Evolutionary conservation across 2,329 filamentous ascomycete genomes (phyloP), one percentile per base, ranked within the genome.

Genomic region (Pseudogymnoascus sp.): DNA sequence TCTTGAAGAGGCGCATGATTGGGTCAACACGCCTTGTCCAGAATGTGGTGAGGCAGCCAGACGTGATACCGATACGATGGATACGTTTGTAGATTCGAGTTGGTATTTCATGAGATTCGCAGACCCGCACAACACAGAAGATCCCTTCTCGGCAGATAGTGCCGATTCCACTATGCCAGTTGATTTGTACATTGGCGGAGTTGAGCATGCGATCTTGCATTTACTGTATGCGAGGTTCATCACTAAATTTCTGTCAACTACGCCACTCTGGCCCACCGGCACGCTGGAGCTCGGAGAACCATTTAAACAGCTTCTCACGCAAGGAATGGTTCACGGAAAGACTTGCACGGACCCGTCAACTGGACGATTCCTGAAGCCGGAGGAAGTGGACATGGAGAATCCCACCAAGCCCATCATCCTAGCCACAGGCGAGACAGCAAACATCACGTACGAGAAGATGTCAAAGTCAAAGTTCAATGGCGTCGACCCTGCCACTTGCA

Each of bases 391-490:
- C 63, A 67, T 86, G 3, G 77, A 76, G 3, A 77, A 81, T 38
- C 75, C 80, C 0, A 73, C 76, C 0, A 74, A 75, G 10, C 88
- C 88, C 0, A 76, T 77, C 59, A 80, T 94, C n/a, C 77, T 77
- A 15, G 77, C 79, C 0, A 88, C 83, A 0, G 82, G 83, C 3
- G 73, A 80, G 55, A 67, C 69, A 0, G 83, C 87, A 1, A 80
- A 76, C 26, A 73, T 90, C 15, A 85, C 82, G 1, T 95, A 82
- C 66, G 90, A 95, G 71, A 96, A 96, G 71, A 96, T 96, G 91
- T 94, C 89, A 37, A 96, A 96, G 74, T 95, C 89, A 67, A 96
- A 96, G 72, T 80, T 94, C 74, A 96, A 96, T 69, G 91, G 91
- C 23, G 89, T 95, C 5, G 90, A 95, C 69, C 91, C 91, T 0